Evolutionary conservation across 345 rosid genomes (phyloP).

Genomic region (Rhizophora mangle): DNA sequence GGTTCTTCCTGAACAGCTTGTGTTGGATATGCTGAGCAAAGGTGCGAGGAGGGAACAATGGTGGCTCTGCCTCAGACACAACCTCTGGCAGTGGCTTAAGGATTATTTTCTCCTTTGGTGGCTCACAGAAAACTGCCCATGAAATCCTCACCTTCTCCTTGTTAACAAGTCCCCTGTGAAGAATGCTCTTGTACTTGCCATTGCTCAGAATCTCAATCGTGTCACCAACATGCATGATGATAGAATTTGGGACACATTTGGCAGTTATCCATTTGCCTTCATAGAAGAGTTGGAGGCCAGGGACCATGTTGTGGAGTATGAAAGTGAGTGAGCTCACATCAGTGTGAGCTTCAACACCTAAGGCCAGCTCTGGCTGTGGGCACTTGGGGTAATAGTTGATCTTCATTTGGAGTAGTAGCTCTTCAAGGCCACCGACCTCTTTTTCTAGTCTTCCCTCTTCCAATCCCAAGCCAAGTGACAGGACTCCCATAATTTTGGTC

Average conservation of each 20-base stretch:
- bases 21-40: conserved; percentile 79
- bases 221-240: conserved; percentile 83
- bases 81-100: conserved; percentile 74
- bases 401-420: conserved; percentile 83
- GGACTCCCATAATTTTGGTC: conserved; percentile 52
- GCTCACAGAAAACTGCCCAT: conserved; percentile 97
- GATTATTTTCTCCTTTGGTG: conserved; percentile 88
- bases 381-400: conserved; percentile 92
- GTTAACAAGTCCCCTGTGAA: conserved; percentile 86
- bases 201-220: conserved; percentile 89
- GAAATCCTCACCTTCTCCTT: conserved; percentile 95
- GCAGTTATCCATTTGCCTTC: conserved; percentile 72
- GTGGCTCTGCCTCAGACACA: conserved; percentile 59
- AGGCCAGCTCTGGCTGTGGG: conserved; percentile 86
- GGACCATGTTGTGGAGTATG: conserved; percentile 93
- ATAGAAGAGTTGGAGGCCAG: conserved; percentile 76
- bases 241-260: conserved; percentile 76
- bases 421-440: conserved; percentile 87
- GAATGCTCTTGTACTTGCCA: conserved; percentile 87
- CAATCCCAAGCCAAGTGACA: conserved; percentile 72
- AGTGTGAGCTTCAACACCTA: conserved; percentile 85
- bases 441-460: conserved; percentile 82
- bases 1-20: conserved; percentile 75
- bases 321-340: conserved; percentile 73
- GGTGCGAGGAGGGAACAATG: conserved; percentile 86